Conservation (phyloP, 352 stramenopile genomes). For the Phytophthora chlamydospora region DNA sequence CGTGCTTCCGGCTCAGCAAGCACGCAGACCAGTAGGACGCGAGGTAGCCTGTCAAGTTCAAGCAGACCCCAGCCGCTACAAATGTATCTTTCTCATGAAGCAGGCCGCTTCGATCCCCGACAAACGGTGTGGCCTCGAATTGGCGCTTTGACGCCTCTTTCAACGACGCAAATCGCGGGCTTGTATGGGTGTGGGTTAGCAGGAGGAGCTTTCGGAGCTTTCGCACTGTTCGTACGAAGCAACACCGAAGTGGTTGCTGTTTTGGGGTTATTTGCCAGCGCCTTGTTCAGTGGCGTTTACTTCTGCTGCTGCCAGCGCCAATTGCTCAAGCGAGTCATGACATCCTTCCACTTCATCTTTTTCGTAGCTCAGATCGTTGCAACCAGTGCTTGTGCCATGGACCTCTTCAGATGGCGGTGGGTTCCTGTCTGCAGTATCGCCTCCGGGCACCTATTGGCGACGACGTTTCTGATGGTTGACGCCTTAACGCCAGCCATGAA, state of each 20-base stretch:
- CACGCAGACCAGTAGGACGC: too few species aligned
- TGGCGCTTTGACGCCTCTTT: background rate
- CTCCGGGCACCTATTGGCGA: background rate
- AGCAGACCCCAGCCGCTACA: background rate
- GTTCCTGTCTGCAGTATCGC: background rate
- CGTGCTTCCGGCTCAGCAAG: too few species aligned
- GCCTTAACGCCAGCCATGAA: slow-evolving; percentile 11
- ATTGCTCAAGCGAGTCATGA: slow-evolving; percentile 11
- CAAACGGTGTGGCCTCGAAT: slow-evolving; percentile 6
- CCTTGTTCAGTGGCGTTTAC: background rate
- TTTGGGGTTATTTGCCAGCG: background rate
- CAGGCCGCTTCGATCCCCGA: slow-evolving; percentile 2
- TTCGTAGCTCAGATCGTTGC: slow-evolving; percentile 3
- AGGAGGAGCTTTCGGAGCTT: background rate
- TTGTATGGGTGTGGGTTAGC: background rate
- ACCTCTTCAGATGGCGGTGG: slow-evolving; percentile 9
- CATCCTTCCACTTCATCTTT: slow-evolving; percentile 16
- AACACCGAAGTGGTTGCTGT: background rate
- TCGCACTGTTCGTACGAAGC: background rate
- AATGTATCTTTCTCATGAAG: slow-evolving; percentile 7
- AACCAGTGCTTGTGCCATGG: background rate
- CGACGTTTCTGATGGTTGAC: slow-evolving; percentile 3
- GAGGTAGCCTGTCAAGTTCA: too few species aligned
- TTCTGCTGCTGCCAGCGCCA: slow-evolving; percentile 13
- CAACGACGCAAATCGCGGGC: background rate